Evolutionary conservation across 2,329 filamentous ascomycete genomes (phyloP).

Genomic region (Stachybotrys chartarum): DNA sequence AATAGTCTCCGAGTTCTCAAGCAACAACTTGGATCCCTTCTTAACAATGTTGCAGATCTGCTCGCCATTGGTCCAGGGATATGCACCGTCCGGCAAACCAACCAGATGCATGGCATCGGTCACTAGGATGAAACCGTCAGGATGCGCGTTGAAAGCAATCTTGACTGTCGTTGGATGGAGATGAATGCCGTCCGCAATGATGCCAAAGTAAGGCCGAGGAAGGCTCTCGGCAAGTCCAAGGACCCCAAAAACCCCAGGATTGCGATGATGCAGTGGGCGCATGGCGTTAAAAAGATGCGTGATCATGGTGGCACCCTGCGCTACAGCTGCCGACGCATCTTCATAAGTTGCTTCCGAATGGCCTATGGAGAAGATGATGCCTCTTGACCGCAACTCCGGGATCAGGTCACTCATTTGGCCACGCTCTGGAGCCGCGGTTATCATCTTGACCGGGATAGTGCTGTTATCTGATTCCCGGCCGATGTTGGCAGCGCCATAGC

Average conservation of each 20-base stretch:
- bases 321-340: conserved; percentile 63
- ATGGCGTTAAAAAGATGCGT: conserved; percentile 95
- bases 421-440: conserved; percentile 80
- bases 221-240: conserved; percentile 58
- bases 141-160: conserved; percentile 82
- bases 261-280: conserved; percentile 82
- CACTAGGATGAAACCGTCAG: conserved; percentile 77
- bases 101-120: conserved; percentile 89
- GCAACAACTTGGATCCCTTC: conserved; percentile 61
- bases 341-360: conserved; percentile 87
- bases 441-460: conserved; percentile 58
- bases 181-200: conserved; percentile 88
- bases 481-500: conserved; percentile 69
- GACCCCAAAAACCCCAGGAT: conserved; percentile 84
- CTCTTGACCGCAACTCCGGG: conserved; percentile 53
- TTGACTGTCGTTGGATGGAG: conserved; percentile 82
- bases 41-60: conserved; percentile 56
- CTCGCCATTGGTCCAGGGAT: conserved; percentile 76
- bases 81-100: conserved; percentile 75
- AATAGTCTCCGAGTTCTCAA: conserved; percentile 73
- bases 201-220: conserved; percentile 70
- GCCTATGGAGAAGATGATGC: conserved; percentile 73
- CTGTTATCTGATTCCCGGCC: conserved; percentile 23
- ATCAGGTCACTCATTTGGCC: conserved; percentile 65
- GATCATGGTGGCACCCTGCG: conserved; percentile 78